These are phyloP conservation scores for Plasmodium relictum DNA, from an alignment of 169 alveolate species.

Conservation along the genomic window DNA sequence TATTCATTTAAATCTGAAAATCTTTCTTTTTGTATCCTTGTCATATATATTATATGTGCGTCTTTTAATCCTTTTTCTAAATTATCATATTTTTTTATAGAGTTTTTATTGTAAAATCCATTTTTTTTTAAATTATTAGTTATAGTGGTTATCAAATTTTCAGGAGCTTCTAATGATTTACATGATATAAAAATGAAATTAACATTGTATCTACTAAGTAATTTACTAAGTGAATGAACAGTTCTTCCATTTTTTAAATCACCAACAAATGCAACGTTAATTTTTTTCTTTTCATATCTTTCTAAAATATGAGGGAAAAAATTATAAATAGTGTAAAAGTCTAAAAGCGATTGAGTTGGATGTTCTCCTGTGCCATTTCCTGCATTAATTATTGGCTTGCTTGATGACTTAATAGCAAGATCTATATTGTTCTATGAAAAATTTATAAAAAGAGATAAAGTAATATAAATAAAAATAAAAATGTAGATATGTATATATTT, in stretches of 20 bases:
- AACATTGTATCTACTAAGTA: constrained; percentile 86
- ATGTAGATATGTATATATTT: background rate
- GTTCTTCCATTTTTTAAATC: constrained; percentile 90
- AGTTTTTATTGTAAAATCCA: constrained; percentile 47
- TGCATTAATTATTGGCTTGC: constrained; percentile 87
- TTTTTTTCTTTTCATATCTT: constrained; percentile 32
- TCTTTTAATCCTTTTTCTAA: constrained; percentile 65
- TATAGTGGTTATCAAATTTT: constrained; percentile 62
- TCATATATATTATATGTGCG: constrained; percentile 87
- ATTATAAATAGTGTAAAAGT: constrained; percentile 85
- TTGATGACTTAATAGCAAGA: constrained; percentile 60
- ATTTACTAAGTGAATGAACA: constrained; percentile 87
- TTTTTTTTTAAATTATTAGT: constrained; percentile 52
- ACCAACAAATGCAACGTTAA: constrained; percentile 86
- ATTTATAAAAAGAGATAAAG: background rate
- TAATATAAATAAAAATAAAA: background rate
- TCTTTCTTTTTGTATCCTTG: constrained; percentile 88
- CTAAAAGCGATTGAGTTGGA: constrained; percentile 90
- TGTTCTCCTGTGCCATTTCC: constrained; percentile 91
- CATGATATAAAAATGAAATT: constrained; percentile 82
- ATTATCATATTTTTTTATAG: constrained; percentile 61
- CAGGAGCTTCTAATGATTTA: constrained; percentile 83
- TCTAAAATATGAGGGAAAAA: constrained; percentile 79
- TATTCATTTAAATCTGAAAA: constrained; percentile 77
- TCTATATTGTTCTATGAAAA: constrained; percentile 69